Percentiles rank a stretch among this genome's conserved stretches.
phyloP scores from a whole-genome alignment of 169 alveolate genomes.

The Cryptosporidium parvum region DNA sequence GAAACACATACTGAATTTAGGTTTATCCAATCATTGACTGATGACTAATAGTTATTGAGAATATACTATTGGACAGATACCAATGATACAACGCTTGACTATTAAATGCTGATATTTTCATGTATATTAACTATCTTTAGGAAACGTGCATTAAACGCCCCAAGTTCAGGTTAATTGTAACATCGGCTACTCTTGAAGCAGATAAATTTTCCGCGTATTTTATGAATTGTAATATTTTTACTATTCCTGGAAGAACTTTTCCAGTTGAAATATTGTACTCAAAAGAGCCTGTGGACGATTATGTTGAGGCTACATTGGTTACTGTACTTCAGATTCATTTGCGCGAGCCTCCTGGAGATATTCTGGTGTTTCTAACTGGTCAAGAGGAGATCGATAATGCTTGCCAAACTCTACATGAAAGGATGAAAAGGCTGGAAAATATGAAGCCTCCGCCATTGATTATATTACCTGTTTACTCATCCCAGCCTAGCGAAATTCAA shows the following conservation, averaged over 20 bases:
- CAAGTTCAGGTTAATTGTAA: conserved; percentile 96
- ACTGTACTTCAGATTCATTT: conserved; percentile 97
- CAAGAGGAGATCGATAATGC: conserved; percentile 99
- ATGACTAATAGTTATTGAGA: conserved; percentile 47
- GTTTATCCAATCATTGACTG: conserved; percentile 50
- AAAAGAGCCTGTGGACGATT: conserved; percentile 98
- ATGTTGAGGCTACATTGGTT: conserved; percentile 96
- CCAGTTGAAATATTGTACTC: conserved; percentile 97
- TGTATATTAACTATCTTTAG: conserved; percentile 69
- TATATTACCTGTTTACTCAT: conserved; percentile 96
- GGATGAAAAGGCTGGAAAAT: conserved; percentile 93
- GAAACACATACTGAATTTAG: neutral
- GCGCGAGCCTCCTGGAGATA: conserved; percentile 98
- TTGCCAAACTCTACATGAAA: conserved; percentile 94
- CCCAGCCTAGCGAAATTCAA: conserved; percentile 97
- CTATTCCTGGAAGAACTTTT: conserved; percentile 98
- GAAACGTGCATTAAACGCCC: conserved; percentile 91
- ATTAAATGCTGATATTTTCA: neutral
- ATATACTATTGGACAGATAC: conserved; percentile 86
- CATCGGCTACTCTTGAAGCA: conserved; percentile 98
- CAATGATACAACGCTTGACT: conserved; percentile 81
- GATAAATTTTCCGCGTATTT: conserved; percentile 97
- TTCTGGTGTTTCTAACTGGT: conserved; percentile 98
- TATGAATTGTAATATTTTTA: conserved; percentile 95
- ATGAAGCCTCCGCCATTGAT: conserved; percentile 96